Base-by-base conservation (phyloP, 176 grass and related monocot genomes). In the Rhynchospora tenuis region DNA sequence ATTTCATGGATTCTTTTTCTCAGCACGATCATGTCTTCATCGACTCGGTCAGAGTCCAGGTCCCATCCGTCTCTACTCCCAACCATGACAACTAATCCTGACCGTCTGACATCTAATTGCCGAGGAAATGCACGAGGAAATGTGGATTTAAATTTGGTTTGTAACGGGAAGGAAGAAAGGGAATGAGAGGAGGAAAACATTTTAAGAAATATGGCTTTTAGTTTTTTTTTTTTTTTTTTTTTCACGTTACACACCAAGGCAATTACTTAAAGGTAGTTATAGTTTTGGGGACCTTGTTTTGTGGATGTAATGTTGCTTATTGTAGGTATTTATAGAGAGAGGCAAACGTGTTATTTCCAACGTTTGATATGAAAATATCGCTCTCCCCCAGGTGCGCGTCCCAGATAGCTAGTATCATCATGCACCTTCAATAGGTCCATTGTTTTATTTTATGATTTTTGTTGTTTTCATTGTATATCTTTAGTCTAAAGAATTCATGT, bases 11-110 rank as follows among this genome's bases (percentile, higher is more conserved):
- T 87, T 38, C 88, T 43, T 69, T 81, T 80, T 14, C 84, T 68
- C 26, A 90, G 85, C 64, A 86, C 73, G 55, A 87, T 84, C 88
- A 90, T 90, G 31, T 79, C 86, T 64, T 86, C 61, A 9, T 90
- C 84, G 5, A 84, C 80, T 47, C 62, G 42, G 13, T 65, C 80
- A 2, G 56, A 50, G 1, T 64, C 22, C 29, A 64, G 44, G 44
- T 82, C 80, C 80, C 80, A 82, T 38, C 59, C 80, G 0, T 65
- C 80, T 66, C 61, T 81, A 47, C 22, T 64, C 9, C 44, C 1
- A 1, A 48, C 43, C 80, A 64, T 28, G 38, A 67, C 20, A 7
- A 82, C 62, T 2, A 17, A 28, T 14, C 11, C 13, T 9, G 10
- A 60, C 79, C 11, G 60, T 23, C 24, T 82, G 20, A 20, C 33